phyloP scores from a whole-genome alignment of 148 eudicot species.

The Talinum fruticosum region DNA sequence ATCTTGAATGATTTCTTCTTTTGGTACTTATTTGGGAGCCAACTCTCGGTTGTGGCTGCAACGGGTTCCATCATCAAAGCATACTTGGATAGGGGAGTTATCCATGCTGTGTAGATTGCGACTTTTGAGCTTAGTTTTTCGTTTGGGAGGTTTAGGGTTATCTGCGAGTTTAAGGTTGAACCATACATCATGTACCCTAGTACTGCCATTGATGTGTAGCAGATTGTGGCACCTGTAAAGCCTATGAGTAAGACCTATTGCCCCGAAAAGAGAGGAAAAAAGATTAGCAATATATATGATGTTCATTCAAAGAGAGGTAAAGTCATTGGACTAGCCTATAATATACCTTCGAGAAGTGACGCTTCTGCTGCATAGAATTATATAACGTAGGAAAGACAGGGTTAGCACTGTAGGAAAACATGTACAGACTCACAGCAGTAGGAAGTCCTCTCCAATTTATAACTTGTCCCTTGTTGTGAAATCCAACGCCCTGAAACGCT shows the following conservation, averaged over 20 bases:
- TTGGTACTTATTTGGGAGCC: too few species aligned
- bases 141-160: conserved; percentile 52
- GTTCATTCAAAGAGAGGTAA: too few species aligned
- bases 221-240: conserved; percentile 37
- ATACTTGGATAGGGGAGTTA: conserved; percentile 47
- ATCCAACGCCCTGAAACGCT: too few species aligned
- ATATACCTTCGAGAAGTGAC: too few species aligned
- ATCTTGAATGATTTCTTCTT: conserved; percentile 27
- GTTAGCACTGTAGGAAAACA: too few species aligned
- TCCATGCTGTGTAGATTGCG: conserved; percentile 54
- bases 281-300: neutral
- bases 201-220: conserved; percentile 48
- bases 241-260: conserved; percentile 45
- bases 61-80: conserved; percentile 50
- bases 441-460: too few species aligned
- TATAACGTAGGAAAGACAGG: too few species aligned
- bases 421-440: too few species aligned
- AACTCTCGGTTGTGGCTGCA: conserved; percentile 37
- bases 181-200: conserved; percentile 53
- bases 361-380: too few species aligned
- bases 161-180: conserved; percentile 39
- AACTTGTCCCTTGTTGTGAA: too few species aligned
- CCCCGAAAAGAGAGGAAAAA: neutral
- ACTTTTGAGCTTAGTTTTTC: conserved; percentile 43
- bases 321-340: too few species aligned